Conservation (phyloP, 2,329 filamentous ascomycete species). For the Fusarium algeriense region DNA sequence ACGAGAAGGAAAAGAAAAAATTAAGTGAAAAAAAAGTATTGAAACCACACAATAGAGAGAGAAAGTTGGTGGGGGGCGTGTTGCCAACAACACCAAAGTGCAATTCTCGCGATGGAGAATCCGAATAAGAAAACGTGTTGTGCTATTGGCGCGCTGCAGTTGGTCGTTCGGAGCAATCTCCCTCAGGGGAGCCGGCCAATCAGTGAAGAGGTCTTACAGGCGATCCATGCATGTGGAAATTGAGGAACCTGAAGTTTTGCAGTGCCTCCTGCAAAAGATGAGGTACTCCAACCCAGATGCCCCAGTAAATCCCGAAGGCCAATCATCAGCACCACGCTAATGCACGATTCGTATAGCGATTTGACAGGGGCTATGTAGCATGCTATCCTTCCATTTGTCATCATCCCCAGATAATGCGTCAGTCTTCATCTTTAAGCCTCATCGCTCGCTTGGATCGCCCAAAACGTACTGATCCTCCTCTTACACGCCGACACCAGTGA, state of each 20-base stretch:
- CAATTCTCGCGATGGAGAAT: slow-evolving; percentile 33
- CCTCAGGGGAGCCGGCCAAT: slow-evolving; percentile 37
- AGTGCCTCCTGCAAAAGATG: not conserved
- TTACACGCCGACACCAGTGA: not conserved
- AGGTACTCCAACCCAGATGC: not conserved
- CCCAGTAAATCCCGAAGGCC: slow-evolving; percentile 4
- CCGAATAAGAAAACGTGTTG: slow-evolving; percentile 48
- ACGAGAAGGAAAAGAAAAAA: not conserved
- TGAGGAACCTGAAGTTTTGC: slow-evolving; percentile 12
- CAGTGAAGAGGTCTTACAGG: slow-evolving; percentile 23
- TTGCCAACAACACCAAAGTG: slow-evolving; percentile 4
- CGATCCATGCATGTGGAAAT: slow-evolving; percentile 28
- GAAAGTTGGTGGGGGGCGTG: slow-evolving; percentile 23
- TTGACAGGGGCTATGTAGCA: slow-evolving; percentile 3
- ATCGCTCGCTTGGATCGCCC: slow-evolving; percentile 31
- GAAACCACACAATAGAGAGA: not conserved
- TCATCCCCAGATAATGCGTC: slow-evolving; percentile 23
- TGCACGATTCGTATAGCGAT: slow-evolving; percentile 42
- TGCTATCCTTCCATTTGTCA: slow-evolving; percentile 2
- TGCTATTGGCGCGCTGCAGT: slow-evolving; percentile 41
- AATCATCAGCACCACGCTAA: slow-evolving; percentile 15
- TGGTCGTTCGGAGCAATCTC: slow-evolving; percentile 27
- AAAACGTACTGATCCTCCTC: slow-evolving; percentile 5
- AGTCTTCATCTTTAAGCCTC: slow-evolving; percentile 35
- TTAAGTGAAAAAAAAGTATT: not conserved